Evolutionary conservation across 2,329 filamentous ascomycete species (phyloP).

Genomic region (Botrytis medusae): DNA sequence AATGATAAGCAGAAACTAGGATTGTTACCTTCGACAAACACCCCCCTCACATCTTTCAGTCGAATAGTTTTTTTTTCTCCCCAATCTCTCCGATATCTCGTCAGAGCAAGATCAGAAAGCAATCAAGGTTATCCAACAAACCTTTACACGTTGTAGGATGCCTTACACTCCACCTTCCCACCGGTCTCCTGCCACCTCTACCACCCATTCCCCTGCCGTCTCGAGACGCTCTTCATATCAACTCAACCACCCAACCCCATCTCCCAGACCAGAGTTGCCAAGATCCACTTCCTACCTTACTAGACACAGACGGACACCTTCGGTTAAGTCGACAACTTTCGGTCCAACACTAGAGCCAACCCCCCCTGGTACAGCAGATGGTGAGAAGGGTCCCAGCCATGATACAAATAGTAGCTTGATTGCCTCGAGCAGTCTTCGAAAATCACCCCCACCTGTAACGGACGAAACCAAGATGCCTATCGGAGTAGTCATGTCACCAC

Average conservation of each 20-base stretch:
- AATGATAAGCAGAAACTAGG: conserved; percentile 32
- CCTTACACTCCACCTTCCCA: conserved; percentile 83
- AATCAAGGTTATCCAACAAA: conserved; percentile 1
- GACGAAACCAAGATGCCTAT: conserved; percentile 72
- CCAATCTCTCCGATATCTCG: not conserved
- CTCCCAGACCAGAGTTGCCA: conserved; percentile 54
- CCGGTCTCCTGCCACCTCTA: conserved; percentile 61
- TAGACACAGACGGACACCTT: conserved; percentile 60
- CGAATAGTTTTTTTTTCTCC: conserved; percentile 29
- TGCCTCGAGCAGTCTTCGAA: conserved; percentile 64
- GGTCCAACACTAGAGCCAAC: conserved; percentile 36
- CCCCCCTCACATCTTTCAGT: conserved; percentile 21
- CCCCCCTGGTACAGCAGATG: conserved; percentile 35
- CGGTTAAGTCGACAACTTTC: conserved; percentile 42
- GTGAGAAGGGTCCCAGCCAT: conserved; percentile 32
- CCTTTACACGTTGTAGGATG: conserved; percentile 53
- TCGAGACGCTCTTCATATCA: conserved; percentile 61
- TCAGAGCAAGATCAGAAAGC: not conserved
- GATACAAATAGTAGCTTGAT: conserved; percentile 36
- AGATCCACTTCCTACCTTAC: conserved; percentile 66
- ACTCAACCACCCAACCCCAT: conserved; percentile 40
- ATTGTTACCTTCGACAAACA: conserved; percentile 25
- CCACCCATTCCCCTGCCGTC: conserved; percentile 54
- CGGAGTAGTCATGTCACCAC: conserved; percentile 86
- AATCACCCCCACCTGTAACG: conserved; percentile 80